A percentile compares a stretch with the other conserved stretches of the same genome.
phyloP scores from a whole-genome alignment of 176 grass and related monocot genomes.

The Dactylis glomerata region DNA sequence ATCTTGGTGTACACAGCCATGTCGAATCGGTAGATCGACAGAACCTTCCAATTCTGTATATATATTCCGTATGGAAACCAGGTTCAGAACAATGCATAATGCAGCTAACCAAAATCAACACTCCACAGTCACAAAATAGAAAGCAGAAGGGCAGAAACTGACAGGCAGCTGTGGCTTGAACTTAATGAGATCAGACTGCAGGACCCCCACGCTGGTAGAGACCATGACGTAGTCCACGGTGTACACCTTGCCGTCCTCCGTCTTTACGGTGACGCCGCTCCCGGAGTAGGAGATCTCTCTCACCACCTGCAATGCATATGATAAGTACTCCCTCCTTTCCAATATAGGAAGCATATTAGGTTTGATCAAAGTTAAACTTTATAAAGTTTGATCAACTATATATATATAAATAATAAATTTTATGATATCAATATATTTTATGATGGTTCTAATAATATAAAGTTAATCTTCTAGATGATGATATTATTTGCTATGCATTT shows the following conservation, averaged over 20 bases:
- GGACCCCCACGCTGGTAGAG: conserved; percentile 58
- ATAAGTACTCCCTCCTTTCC: too few species aligned
- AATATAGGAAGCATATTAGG: too few species aligned
- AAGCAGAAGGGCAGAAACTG: not conserved
- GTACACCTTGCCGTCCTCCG: conserved; percentile 51
- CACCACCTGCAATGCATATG: conserved; percentile 17
- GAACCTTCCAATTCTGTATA: conserved; percentile 48
- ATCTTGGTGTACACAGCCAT: conserved; percentile 44
- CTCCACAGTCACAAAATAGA: not conserved
- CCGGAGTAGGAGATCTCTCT: conserved; percentile 17
- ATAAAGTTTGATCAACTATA: too few species aligned
- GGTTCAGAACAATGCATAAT: not conserved
- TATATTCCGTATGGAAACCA: not conserved
- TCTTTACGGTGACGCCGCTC: conserved; percentile 26
- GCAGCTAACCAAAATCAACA: too few species aligned
- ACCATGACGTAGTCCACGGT: conserved; percentile 53
- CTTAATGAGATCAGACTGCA: conserved; percentile 56
- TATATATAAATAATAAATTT: too few species aligned
- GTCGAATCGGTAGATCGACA: conserved; percentile 29
- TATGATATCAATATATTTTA: too few species aligned
- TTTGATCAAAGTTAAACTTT: too few species aligned
- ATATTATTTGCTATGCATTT: too few species aligned
- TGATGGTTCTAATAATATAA: too few species aligned
- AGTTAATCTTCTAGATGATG: too few species aligned
- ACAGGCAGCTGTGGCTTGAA: conserved; percentile 58